Evolutionary conservation across 2,329 filamentous ascomycete species (phyloP), one percentile per base, ranked within the genome.

Genomic region (Fusarium sp.): DNA sequence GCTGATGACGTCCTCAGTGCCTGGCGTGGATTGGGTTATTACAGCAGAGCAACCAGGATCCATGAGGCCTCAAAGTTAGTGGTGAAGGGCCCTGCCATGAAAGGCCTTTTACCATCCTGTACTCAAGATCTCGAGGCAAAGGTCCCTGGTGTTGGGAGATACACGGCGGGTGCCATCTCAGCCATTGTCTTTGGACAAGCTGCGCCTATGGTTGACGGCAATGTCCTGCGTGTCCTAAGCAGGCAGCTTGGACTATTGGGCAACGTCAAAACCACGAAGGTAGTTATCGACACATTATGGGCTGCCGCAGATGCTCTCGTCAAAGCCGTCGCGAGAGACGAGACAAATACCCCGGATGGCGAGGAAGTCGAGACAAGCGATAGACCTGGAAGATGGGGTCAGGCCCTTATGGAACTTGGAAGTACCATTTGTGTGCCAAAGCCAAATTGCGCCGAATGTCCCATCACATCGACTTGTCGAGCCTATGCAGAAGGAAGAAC

Each of bases 331-430:
- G 87, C 88, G 0, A 69, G 71, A 6, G 87, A 87, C 62, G 75
- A 73, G 1, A 72, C 75, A 0, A 74, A 72, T 0, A 73, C 69
- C 0, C 72, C 70, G 10, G 73, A 72, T 1, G 65, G 72, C 10
- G 73, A 78, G 3, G 77, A 80, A 7, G 76, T 77, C 0, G 73
- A 80, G 24, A 71, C 78, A 16, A 90, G 86, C 63, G 85, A 88
- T 62, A 79, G 87, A 24, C 89, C 90, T 0, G 90, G 90, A 0
- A 80, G 86, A 69, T 92, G 90, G 90, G 90, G 90, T 0, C 90
- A 92, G 77, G 90, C 88, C 1, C 80, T 92, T 29, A 92, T 92
- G 90, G 90, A 92, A 76, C 83, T 92, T 5, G 90, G 90, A 4
- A 91, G 89, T 71, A 92, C 90, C 0, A 78, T 92, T 2, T 92